Evolutionary conservation across 768 basidiomycete genomes (phyloP).

Genomic region (Thelephora ganbajun): DNA sequence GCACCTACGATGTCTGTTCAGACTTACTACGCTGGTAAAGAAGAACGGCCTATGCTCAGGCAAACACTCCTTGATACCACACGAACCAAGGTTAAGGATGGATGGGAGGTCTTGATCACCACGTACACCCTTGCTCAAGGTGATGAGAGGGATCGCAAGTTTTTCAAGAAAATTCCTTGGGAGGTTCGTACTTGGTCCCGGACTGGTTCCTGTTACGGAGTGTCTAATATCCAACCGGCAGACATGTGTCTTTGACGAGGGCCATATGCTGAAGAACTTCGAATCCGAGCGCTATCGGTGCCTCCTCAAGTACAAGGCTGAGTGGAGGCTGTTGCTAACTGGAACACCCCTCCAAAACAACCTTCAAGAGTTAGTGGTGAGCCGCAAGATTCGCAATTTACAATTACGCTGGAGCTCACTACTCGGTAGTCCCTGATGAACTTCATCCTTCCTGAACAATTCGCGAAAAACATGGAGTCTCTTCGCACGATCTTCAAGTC

Average conservation of each 20-base stretch:
- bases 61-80: conserved; percentile 56
- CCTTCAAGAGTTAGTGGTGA: conserved; percentile 74
- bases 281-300: conserved; percentile 93
- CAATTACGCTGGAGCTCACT: background rate
- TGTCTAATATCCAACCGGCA: conserved; percentile 17
- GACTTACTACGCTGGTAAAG: conserved; percentile 90
- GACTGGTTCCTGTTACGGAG: background rate
- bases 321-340: conserved; percentile 86
- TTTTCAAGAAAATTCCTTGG: conserved; percentile 85
- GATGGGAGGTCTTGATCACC: conserved; percentile 90
- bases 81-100: conserved; percentile 31
- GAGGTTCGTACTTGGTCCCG: conserved; percentile 44
- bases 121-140: conserved; percentile 94
- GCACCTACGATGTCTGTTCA: conserved; percentile 75
- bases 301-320: conserved; percentile 69
- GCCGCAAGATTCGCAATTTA: conserved; percentile 18
- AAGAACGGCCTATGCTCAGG: conserved; percentile 64
- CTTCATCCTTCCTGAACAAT: conserved; percentile 90
- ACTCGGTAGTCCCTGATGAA: conserved; percentile 78
- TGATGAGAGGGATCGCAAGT: conserved; percentile 77
- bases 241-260: conserved; percentile 95
- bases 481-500: conserved; percentile 95
- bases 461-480: conserved; percentile 61
- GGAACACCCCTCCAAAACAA: conserved; percentile 94
- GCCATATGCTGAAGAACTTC: conserved; percentile 94